phyloP scores from a whole-genome alignment of 2,329 filamentous ascomycete species.

The Aspergillus terreus region DNA sequence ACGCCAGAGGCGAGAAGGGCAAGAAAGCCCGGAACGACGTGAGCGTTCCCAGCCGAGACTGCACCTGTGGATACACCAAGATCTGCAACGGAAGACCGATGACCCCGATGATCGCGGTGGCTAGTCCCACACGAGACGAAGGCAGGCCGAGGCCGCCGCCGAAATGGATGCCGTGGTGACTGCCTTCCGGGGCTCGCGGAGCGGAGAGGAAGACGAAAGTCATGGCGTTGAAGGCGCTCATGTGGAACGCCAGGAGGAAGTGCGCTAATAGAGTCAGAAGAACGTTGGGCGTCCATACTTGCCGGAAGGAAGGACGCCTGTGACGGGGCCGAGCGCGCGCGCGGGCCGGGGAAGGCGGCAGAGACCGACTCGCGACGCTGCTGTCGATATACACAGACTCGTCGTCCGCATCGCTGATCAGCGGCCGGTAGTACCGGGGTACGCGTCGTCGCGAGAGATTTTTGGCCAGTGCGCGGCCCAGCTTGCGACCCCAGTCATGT shows the following conservation, averaged over 20 bases:
- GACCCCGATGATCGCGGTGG: constrained; percentile 70
- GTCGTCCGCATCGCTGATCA: constrained; percentile 26
- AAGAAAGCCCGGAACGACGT: constrained; percentile 66
- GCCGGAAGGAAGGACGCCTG: constrained; percentile 43
- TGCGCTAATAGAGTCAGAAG: constrained; percentile 59
- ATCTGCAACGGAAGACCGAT: constrained; percentile 73
- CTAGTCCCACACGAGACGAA: constrained; percentile 67
- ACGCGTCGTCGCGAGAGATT: constrained; percentile 20
- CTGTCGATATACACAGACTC: constrained; percentile 32
- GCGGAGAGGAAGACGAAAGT: constrained; percentile 76
- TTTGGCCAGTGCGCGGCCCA: constrained; percentile 34
- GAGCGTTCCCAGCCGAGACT: constrained; percentile 64
- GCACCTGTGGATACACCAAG: constrained; percentile 66
- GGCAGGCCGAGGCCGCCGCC: constrained; percentile 72
- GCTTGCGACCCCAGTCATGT: constrained; percentile 39
- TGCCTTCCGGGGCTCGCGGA: constrained; percentile 53
- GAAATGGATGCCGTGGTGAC: constrained; percentile 52
- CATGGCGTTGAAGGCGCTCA: constrained; percentile 72
- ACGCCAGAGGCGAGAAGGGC: constrained; percentile 66
- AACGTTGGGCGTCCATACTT: constrained; percentile 54
- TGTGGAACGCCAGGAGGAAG: constrained; percentile 68
- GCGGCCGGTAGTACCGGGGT: constrained; percentile 32
- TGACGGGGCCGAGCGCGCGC: constrained; percentile 31
- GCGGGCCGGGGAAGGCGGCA: constrained; percentile 23
- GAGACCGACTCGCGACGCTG: constrained; percentile 21